Percentiles rank a stretch among this genome's conserved stretches.
Conservation (phyloP, 179 eudicot species). For the Pouteria campechiana region DNA sequence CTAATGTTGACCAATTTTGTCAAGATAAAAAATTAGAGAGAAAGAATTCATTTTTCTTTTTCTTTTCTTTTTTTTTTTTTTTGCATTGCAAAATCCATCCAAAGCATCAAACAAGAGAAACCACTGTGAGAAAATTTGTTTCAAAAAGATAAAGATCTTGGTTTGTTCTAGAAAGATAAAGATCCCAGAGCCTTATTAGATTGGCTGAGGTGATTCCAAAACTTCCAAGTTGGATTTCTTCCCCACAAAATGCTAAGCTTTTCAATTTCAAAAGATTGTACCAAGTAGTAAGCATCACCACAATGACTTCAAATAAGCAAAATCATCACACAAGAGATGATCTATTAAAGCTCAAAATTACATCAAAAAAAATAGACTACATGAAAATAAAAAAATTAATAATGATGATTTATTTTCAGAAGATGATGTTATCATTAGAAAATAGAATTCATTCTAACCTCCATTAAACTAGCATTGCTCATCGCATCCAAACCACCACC, state of each 20-base stretch:
- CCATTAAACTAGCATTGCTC: constrained; percentile 27
- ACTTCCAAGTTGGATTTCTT: no score
- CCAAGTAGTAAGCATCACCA: background rate
- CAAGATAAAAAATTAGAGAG: background rate
- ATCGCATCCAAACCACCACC: constrained; percentile 38
- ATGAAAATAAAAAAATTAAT: background rate
- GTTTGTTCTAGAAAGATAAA: no score
- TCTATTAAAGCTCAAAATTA: background rate
- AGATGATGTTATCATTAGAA: background rate
- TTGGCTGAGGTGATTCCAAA: no score
- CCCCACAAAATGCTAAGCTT: no score
- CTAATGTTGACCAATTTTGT: no score
- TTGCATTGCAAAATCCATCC: no score
- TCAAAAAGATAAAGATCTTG: no score
- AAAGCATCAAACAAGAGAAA: background rate
- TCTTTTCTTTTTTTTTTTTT: background rate
- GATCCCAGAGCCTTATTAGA: no score
- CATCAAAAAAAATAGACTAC: background rate
- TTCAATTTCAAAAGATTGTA: no score
- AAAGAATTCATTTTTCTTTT: background rate
- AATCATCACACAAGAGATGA: background rate
- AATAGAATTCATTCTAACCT: constrained; percentile 13
- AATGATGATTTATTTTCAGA: background rate
- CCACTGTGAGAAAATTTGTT: background rate
- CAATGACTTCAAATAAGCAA: background rate